Conservation (phyloP, 2,329 filamentous ascomycete genomes). For the Ophiostoma quercus region DNA sequence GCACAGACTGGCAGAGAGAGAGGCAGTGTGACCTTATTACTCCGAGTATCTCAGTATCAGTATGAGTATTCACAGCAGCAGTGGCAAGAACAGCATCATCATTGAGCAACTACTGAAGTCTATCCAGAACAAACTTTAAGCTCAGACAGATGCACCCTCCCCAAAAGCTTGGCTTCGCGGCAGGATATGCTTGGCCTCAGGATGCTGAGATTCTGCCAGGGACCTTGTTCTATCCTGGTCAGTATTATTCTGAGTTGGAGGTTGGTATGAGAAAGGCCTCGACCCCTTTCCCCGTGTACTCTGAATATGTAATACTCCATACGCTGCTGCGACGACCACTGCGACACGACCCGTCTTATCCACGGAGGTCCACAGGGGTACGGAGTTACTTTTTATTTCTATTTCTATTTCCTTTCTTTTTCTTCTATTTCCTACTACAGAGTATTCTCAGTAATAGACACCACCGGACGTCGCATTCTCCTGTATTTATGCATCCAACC, state of each 20-base stretch:
- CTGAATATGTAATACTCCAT: neutral
- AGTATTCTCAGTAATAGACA: no score
- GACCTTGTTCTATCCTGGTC: neutral
- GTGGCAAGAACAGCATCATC: neutral
- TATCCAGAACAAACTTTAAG: slow-evolving; percentile 11
- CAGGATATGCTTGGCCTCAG: slow-evolving; percentile 3
- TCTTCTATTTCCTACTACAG: neutral
- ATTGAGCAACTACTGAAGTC: neutral
- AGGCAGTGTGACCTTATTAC: no score
- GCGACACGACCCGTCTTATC: slow-evolving; percentile 7
- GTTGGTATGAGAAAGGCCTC: neutral
- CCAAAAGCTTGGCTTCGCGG: slow-evolving; percentile 7
- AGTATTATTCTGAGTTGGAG: neutral
- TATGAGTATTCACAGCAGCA: neutral
- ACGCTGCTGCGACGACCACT: slow-evolving; percentile 13
- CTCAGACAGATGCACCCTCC: neutral
- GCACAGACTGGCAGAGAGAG: neutral
- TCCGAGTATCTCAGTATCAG: no score
- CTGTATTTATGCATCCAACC: neutral
- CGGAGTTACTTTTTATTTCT: neutral
- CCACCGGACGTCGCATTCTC: neutral
- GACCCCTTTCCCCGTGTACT: slow-evolving; percentile 1
- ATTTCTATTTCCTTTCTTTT: neutral
- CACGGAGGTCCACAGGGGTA: slow-evolving; percentile 6
- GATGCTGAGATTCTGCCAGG: neutral